Base-by-base conservation (phyloP, 441 rosid species). In the Brassica hybrid region DNA sequence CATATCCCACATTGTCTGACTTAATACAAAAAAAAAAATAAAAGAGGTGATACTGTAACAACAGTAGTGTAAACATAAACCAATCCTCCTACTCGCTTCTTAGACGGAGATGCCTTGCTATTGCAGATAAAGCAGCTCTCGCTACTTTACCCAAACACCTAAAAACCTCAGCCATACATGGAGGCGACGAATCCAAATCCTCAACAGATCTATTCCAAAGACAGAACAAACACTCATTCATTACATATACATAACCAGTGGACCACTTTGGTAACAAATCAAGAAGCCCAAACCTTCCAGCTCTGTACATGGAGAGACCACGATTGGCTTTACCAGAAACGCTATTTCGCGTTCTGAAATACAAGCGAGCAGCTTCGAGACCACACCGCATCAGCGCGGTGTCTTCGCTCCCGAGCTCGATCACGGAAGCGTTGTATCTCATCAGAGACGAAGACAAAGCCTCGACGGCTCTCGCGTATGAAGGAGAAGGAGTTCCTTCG, bases 121-220 rank as follows among this genome's bases (percentile, higher is more conserved):
- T 84, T 18, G 91, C 96, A 85, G 88, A 88, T 64, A 95, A 80
- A 82, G 93, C 88, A 80, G 93, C 89, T 60, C 99, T 91, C 82
- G 99, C 96, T 71, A 88, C 98, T 85, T 88, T 95, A 52, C 99
- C 99, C 96, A 95, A 88, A 67, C 96, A 88, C 87, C 93, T 82
- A 77, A 88, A 94, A 63, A 90, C 76, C 80, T 95, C 99, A 80
- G 89, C 90, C 98, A 93, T 91, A 83, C 99, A 95, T 4, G 99
- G 97, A 32, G 99, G 99, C 52, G 96, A 89, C 23, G 99, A 87
- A 78, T 93, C 98, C 84, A 89, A 85, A 83, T 95, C 97, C 84
- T 93, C 99, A 78, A 89, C 80, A 58, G 97, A 86, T 83, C 99
- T 95, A 70, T 72, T 65, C 32, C 69, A 75, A 79, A 43, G 21